Conservation (phyloP, 1,139 yeast species). For the Chernovozyma aurita region DNA sequence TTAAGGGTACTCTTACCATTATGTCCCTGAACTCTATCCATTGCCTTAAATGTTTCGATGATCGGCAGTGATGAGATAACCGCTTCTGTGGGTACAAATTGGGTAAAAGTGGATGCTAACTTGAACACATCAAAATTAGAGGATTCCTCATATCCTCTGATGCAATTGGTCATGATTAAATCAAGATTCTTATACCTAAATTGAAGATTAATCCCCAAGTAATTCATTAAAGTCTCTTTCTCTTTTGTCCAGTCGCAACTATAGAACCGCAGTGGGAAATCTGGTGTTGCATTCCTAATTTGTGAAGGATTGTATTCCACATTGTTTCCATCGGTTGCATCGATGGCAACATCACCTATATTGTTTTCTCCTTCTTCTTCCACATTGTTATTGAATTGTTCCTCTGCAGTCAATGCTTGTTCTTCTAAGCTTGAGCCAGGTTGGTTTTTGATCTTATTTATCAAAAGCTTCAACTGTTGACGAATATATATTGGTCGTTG, state of each 20-base stretch:
- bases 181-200: constrained; percentile 1
- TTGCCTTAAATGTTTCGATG: constrained; percentile 1
- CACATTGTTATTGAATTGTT: constrained; percentile 8
- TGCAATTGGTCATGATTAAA: background rate
- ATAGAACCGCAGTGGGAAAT: constrained; percentile 3
- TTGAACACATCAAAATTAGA: background rate
- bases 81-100: background rate
- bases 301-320: background rate
- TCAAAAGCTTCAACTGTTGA: constrained; percentile 6
- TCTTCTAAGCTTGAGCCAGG: constrained; percentile 10
- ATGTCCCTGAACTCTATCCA: background rate
- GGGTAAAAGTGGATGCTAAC: background rate
- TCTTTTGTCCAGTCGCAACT: background rate
- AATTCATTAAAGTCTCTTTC: background rate
- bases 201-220: background rate
- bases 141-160: background rate
- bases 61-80: constrained; percentile 1
- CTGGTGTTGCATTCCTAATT: background rate
- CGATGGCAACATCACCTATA: background rate
- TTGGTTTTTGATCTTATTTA: constrained; percentile 7
- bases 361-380: background rate
- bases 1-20: background rate
- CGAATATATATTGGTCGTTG: constrained; percentile 11
- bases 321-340: background rate
- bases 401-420: constrained; percentile 12